A percentile compares a stretch with the other conserved stretches of the same genome.
Evolutionary conservation across 2,329 filamentous ascomycete genomes (phyloP).

Genomic region (Pseudogymnoascus sp.): DNA sequence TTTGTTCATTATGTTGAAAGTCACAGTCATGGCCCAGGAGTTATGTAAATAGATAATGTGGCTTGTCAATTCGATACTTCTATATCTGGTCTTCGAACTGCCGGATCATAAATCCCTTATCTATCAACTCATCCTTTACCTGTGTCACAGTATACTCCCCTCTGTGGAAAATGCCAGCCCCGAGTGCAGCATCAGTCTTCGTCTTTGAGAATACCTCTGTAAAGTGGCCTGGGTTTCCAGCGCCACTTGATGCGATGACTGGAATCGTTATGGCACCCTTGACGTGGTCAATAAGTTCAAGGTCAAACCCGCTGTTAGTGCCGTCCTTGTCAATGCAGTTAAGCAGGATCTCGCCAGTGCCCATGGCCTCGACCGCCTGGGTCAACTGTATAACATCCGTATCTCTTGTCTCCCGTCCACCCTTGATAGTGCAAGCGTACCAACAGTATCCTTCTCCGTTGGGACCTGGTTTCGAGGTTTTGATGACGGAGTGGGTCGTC

Average conservation of each 20-base stretch:
- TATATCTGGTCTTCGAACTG: conserved; percentile 49
- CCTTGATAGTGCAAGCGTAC: conserved; percentile 97
- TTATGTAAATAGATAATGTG: not conserved
- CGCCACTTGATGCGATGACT: conserved; percentile 90
- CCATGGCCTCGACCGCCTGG: conserved; percentile 90
- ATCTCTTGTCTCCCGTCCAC: conserved; percentile 87
- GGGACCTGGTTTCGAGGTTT: conserved; percentile 61
- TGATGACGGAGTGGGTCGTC: conserved; percentile 62
- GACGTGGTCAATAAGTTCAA: conserved; percentile 82
- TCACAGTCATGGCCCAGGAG: not conserved
- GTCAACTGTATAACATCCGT: conserved; percentile 85
- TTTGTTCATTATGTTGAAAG: not conserved
- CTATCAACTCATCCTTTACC: conserved; percentile 74
- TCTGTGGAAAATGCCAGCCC: conserved; percentile 95
- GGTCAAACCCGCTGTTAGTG: conserved; percentile 87
- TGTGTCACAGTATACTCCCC: conserved; percentile 91
- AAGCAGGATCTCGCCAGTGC: conserved; percentile 83
- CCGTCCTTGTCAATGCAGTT: conserved; percentile 98
- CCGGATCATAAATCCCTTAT: conserved; percentile 68
- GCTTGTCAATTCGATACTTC: conserved; percentile 1
- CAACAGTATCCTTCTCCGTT: conserved; percentile 77
- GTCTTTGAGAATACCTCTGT: conserved; percentile 83
- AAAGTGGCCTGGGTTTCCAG: conserved; percentile 82
- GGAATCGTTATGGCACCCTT: conserved; percentile 84
- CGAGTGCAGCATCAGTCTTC: conserved; percentile 81